A percentile compares a stretch with the other conserved stretches of the same genome.
phyloP scores from a whole-genome alignment of 2,329 filamentous ascomycete species.

The Trichoderma sp. region DNA sequence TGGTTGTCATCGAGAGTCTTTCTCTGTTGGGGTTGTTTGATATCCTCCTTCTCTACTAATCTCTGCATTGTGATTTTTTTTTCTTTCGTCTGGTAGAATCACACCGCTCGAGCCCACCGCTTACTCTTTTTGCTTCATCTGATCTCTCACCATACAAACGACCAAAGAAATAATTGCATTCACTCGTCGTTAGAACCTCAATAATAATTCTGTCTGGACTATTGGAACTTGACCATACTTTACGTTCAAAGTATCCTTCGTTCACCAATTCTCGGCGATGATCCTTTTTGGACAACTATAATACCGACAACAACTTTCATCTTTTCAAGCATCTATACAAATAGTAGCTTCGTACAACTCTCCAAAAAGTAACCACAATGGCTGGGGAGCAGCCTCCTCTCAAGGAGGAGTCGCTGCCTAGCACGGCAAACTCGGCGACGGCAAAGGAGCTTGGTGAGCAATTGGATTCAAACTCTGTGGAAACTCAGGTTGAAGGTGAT shows the following conservation, averaged over 20 bases:
- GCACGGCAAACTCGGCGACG: not conserved
- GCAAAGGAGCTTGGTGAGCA: slow-evolving; percentile 6
- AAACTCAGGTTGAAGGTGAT: slow-evolving; percentile 23
- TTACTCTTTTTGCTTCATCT: slow-evolving; percentile 3
- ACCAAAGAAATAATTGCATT: not conserved
- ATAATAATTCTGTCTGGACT: not conserved
- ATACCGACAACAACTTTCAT: not conserved
- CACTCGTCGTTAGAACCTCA: not conserved
- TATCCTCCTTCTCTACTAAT: not conserved
- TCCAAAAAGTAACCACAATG: not conserved
- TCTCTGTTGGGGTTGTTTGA: not conserved
- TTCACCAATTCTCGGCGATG: not conserved
- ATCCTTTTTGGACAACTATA: not conserved
- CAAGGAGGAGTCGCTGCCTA: slow-evolving; percentile 3
- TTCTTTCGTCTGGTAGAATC: slow-evolving; percentile 13
- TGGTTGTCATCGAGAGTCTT: slow-evolving; percentile 2
- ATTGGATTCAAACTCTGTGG: slow-evolving; percentile 32
- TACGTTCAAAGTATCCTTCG: not conserved
- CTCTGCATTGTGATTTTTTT: not conserved
- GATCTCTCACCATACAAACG: not conserved
- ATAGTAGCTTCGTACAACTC: not conserved
- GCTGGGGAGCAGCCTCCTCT: slow-evolving; percentile 11
- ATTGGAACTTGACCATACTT: not conserved
- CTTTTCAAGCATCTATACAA: not conserved
- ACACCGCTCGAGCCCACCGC: slow-evolving; percentile 10